phyloP scores from a whole-genome alignment of 78 protist species.

The Pigoraptor vietnamica region DNA sequence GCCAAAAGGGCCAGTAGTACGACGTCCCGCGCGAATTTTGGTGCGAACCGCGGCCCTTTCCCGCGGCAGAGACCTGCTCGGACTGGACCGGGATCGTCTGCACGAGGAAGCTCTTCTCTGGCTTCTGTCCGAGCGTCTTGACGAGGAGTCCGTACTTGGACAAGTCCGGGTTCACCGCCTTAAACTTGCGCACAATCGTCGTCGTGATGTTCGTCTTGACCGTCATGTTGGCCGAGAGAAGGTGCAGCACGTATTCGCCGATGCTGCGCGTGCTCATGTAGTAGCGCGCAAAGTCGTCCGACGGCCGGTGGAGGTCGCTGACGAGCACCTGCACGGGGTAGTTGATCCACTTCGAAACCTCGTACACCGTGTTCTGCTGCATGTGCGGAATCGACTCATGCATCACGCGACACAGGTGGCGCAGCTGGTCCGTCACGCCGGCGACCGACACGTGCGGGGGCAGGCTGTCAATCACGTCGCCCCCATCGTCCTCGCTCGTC shows the following conservation, averaged over 20 bases:
- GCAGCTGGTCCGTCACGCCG: neutral
- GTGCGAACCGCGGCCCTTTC: constrained; percentile 5
- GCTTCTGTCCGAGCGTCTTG: constrained; percentile 17
- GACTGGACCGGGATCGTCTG: neutral
- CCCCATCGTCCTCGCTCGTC: neutral
- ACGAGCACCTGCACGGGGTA: neutral
- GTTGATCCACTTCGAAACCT: constrained; percentile 1
- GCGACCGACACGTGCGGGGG: neutral
- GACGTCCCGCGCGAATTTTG: neutral
- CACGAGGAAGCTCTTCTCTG: constrained; percentile 1
- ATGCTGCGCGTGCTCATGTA: constrained; percentile 4
- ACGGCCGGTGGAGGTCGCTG: neutral
- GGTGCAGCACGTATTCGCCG: constrained; percentile 3
- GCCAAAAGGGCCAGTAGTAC: neutral
- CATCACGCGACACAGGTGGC: neutral
- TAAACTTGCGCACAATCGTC: constrained; percentile 9
- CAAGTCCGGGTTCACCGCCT: neutral
- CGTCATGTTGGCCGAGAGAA: neutral
- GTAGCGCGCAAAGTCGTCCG: neutral
- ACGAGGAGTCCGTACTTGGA: constrained; percentile 6
- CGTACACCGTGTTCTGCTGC: neutral
- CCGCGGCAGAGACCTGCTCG: neutral
- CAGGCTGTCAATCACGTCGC: neutral
- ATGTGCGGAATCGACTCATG: neutral
- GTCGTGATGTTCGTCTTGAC: constrained; percentile 20